Conservation (phyloP, 345 rosid species). For the Citrus reticulata region DNA sequence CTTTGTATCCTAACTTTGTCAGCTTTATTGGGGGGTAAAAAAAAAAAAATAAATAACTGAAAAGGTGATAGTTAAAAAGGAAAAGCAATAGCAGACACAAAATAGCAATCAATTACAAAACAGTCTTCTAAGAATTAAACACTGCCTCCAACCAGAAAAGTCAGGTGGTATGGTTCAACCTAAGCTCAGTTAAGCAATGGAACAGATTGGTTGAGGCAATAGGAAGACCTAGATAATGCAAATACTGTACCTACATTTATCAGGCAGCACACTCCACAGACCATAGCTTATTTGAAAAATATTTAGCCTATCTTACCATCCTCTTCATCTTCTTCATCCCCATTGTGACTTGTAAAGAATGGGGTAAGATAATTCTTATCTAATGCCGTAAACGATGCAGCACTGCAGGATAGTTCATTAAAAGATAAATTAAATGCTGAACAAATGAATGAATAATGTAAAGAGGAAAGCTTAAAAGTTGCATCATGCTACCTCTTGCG, state of each 20-base stretch:
- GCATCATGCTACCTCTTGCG: conserved; percentile 50
- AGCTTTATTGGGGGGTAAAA: too few species aligned
- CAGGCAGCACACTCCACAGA: not conserved
- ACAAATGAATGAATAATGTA: not conserved
- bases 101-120: not conserved
- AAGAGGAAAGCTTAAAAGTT: not conserved
- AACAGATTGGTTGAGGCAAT: not conserved
- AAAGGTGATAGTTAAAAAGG: not conserved
- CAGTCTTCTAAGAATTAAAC: not conserved
- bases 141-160: not conserved
- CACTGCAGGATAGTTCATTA: conserved; percentile 35
- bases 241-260: not conserved
- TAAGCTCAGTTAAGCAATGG: not conserved
- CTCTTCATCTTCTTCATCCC: conserved; percentile 58
- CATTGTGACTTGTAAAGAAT: conserved; percentile 78
- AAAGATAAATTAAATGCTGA: not conserved
- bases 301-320: conserved; percentile 36
- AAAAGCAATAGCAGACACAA: not conserved
- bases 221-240: not conserved
- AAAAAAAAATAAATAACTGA: not conserved
- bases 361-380: conserved; percentile 85
- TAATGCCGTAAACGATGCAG: conserved; percentile 68
- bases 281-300: not conserved
- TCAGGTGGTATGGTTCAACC: not conserved
- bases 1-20: too few species aligned